Conservation (phyloP, 345 rosid species). For the Geranium brycei region DNA sequence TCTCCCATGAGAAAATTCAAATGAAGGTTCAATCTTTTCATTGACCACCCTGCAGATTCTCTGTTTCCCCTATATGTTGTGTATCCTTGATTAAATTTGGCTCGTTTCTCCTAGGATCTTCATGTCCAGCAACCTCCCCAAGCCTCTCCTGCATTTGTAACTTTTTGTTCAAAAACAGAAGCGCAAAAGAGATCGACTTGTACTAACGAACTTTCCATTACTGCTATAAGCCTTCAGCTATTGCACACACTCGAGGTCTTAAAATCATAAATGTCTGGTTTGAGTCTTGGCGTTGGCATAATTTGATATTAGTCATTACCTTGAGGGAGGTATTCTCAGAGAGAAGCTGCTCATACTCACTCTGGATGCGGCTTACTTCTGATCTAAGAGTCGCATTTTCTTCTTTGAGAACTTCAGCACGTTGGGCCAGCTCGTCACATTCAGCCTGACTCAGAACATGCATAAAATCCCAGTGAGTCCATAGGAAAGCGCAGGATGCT, state of each 20-base stretch:
- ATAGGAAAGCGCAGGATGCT: background rate
- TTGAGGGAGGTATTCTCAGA: constrained; percentile 67
- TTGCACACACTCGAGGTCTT: background rate
- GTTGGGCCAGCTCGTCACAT: constrained; percentile 90
- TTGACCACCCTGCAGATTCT: constrained; percentile 23
- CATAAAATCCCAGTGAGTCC: constrained; percentile 13
- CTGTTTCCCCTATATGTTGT: constrained; percentile 23
- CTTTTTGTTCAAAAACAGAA: background rate
- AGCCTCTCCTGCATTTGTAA: constrained; percentile 54
- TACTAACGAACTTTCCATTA: too few species aligned
- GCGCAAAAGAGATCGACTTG: too few species aligned
- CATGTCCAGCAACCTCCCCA: constrained; percentile 40
- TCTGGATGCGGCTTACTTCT: constrained; percentile 64
- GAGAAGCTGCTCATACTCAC: constrained; percentile 65
- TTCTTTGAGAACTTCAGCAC: constrained; percentile 67
- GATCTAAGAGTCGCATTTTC: constrained; percentile 75
- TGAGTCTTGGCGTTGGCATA: too few species aligned
- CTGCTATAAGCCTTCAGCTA: background rate
- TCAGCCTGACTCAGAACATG: constrained; percentile 60
- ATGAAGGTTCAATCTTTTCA: constrained; percentile 8
- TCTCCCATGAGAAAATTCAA: constrained; percentile 10
- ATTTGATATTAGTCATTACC: constrained; percentile 24
- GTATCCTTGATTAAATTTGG: constrained; percentile 29
- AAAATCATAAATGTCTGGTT: background rate
- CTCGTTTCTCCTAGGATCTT: constrained; percentile 33